Conservation (phyloP, 208 protist species). For the Leptomonas pyrrhocoris region DNA sequence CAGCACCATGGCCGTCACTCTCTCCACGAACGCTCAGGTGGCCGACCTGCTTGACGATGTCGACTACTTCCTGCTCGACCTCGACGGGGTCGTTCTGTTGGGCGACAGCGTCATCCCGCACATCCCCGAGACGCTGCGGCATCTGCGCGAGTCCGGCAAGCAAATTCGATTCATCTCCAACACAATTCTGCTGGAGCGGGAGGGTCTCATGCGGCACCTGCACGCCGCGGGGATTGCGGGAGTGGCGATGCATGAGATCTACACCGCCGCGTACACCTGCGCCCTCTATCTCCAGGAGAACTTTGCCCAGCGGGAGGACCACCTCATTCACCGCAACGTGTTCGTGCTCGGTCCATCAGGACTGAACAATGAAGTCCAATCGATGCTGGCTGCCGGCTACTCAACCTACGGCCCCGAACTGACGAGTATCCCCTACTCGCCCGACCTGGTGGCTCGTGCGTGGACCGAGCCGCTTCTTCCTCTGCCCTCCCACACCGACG, state of each 20-base stretch:
- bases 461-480: conserved; percentile 51
- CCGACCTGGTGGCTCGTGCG: conserved; percentile 30
- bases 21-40: no score
- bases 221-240: conserved; percentile 46
- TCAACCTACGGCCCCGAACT: conserved; percentile 74
- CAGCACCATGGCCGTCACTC: no score
- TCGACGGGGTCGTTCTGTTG: conserved; percentile 75
- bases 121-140: conserved; percentile 56
- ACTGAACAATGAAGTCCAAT: conserved; percentile 66
- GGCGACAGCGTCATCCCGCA: conserved; percentile 47
- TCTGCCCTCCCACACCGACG: conserved; percentile 13
- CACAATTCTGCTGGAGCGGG: conserved; percentile 67
- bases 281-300: conserved; percentile 49
- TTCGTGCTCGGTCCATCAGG: conserved; percentile 77
- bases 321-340: conserved; percentile 64
- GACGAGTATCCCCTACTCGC: conserved; percentile 43
- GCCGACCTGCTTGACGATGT: no score
- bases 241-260: conserved; percentile 48
- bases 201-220: conserved; percentile 38
- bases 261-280: conserved; percentile 76
- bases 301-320: conserved; percentile 25
- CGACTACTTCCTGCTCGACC: conserved; percentile 54
- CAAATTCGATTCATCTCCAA: conserved; percentile 76
- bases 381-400: conserved; percentile 64
- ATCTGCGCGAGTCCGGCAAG: conserved; percentile 56